Conservation (phyloP, 2,329 filamentous ascomycete species). For the Karstenula rhodostoma region DNA sequence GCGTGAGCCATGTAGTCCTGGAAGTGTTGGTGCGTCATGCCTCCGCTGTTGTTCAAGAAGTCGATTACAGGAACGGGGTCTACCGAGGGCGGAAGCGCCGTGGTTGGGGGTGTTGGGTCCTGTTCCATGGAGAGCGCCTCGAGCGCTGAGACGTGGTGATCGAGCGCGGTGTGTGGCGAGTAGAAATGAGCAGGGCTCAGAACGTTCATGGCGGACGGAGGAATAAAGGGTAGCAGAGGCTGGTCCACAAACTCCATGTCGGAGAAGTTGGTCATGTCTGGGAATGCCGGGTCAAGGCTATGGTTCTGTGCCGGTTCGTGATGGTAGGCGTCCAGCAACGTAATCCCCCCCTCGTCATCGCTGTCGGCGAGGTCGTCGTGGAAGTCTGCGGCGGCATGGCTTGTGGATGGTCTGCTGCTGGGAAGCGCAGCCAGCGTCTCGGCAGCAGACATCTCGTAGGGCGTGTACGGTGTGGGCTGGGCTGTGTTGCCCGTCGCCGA, state of each 20-base stretch:
- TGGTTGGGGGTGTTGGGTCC: constrained; percentile 4
- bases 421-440: constrained; percentile 40
- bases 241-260: not conserved
- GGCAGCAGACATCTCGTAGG: constrained; percentile 34
- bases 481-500: constrained; percentile 2
- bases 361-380: constrained; percentile 18
- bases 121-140: constrained; percentile 24
- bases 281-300: not conserved
- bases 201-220: not conserved
- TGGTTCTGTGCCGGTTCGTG: not conserved
- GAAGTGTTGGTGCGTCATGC: constrained; percentile 27
- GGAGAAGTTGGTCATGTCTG: not conserved
- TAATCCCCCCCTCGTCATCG: constrained; percentile 39
- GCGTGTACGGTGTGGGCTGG: constrained; percentile 23
- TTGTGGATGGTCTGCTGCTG: constrained; percentile 39
- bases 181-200: not conserved
- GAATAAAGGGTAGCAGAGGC: not conserved
- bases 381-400: constrained; percentile 30
- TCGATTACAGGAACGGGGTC: constrained; percentile 4
- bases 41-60: not conserved
- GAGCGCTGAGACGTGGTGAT: constrained; percentile 21
- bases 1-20: constrained; percentile 34
- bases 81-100: not conserved
- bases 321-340: constrained; percentile 27
- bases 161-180: constrained; percentile 14